Evolutionary conservation across 345 rosid genomes (phyloP).

Genomic region (Isatis tinctoria): DNA sequence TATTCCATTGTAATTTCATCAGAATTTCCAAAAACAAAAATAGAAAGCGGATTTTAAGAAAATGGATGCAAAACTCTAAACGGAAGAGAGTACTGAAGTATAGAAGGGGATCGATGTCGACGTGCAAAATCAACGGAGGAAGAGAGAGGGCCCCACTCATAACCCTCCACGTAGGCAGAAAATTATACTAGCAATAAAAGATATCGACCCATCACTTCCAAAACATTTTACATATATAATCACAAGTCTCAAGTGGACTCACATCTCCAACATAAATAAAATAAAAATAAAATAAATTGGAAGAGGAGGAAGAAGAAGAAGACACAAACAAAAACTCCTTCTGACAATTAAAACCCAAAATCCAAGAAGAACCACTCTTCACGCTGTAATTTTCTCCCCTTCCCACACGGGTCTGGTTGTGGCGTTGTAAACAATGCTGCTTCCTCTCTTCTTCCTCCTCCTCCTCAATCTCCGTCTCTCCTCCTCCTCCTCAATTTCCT

Average conservation of each 20-base stretch:
- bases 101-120: not conserved
- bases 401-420: constrained; percentile 9
- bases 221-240: constrained; percentile 33
- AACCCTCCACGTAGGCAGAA: constrained; percentile 11
- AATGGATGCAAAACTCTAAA: not conserved
- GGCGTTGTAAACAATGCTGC: constrained; percentile 36
- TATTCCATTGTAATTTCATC: not conserved
- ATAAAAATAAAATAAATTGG: not conserved
- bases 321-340: constrained; percentile 19
- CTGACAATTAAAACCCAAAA: constrained; percentile 27
- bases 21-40: not conserved
- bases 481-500: constrained; percentile 17
- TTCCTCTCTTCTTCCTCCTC: constrained; percentile 24
- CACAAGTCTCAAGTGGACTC: constrained; percentile 10
- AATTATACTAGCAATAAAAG: constrained; percentile 19
- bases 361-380: constrained; percentile 25
- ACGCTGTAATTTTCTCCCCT: not conserved
- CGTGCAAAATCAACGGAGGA: not conserved
- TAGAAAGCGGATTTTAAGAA: not conserved
- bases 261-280: not conserved
- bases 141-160: not conserved
- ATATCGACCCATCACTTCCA: constrained; percentile 47
- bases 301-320: constrained; percentile 32
- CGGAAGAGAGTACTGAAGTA: not conserved
- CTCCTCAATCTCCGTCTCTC: constrained; percentile 14